phyloP scores from a whole-genome alignment of 1,284 basidiomycete genomes.

The Wallemia mellicola region DNA sequence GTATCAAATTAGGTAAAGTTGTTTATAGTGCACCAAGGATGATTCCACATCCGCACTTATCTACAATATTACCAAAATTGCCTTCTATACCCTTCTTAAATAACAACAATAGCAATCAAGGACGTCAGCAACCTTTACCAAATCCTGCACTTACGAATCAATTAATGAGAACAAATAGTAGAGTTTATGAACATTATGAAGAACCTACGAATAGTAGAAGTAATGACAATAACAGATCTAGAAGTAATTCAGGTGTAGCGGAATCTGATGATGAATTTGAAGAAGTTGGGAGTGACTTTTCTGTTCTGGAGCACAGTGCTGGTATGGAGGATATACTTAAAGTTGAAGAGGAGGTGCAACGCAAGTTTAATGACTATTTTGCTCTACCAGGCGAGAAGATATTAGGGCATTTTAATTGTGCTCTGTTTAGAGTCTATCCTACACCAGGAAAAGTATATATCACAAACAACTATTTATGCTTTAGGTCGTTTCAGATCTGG shows the following conservation, averaged over 20 bases:
- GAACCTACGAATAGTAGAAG: not conserved
- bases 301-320: not conserved
- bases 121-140: not conserved
- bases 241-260: not conserved
- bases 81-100: not conserved
- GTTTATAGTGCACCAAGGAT: not conserved
- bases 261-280: not conserved
- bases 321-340: not conserved
- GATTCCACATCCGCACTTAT: not conserved
- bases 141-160: not conserved
- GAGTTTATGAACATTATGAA: not conserved
- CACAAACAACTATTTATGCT: conserved; percentile 63
- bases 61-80: not conserved
- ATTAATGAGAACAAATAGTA: not conserved
- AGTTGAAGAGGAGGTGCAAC: not conserved
- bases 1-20: not conserved
- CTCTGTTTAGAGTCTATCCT: conserved; percentile 48
- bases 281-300: not conserved
- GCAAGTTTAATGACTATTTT: conserved; percentile 3
- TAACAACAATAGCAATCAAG: not conserved
- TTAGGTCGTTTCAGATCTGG: conserved; percentile 48
- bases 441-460: conserved; percentile 59
- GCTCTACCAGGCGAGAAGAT: conserved; percentile 24
- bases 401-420: conserved; percentile 32
- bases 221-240: not conserved